A percentile compares a stretch with the other conserved stretches of the same genome.
phyloP scores from a whole-genome alignment of 805 yeast species.

The Zygotorulaspora sp. region DNA sequence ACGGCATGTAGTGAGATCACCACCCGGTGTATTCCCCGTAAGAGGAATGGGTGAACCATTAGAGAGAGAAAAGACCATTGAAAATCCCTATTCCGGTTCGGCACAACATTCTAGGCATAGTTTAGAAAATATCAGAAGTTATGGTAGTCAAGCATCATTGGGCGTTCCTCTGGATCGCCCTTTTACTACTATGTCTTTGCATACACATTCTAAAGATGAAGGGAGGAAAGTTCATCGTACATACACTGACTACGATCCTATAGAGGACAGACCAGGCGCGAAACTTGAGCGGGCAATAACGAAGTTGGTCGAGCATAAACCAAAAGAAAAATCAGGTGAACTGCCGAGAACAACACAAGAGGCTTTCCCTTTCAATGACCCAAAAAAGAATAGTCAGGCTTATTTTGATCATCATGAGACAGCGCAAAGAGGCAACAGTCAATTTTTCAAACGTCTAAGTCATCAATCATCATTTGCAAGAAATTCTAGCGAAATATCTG shows the following conservation, averaged over 20 bases:
- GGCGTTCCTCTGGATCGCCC: conserved; percentile 2
- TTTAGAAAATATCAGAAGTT: background rate
- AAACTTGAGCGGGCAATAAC: conserved; percentile 34
- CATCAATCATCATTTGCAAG: conserved; percentile 17
- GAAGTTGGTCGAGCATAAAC: conserved; percentile 14
- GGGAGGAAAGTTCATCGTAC: background rate
- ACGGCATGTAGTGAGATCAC: conserved; percentile 42
- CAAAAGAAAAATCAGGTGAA: conserved; percentile 5
- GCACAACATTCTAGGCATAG: background rate
- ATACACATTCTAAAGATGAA: background rate
- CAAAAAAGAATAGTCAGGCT: conserved; percentile 1
- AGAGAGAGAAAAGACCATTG: conserved; percentile 53
- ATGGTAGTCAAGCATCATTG: background rate
- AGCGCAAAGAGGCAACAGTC: background rate
- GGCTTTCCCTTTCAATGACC: conserved; percentile 18
- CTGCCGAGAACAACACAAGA: conserved; percentile 30
- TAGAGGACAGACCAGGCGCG: conserved; percentile 36
- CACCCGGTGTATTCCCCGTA: conserved; percentile 77
- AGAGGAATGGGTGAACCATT: conserved; percentile 70
- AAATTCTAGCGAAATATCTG: conserved; percentile 26
- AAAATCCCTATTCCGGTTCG: conserved; percentile 32
- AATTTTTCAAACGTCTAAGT: conserved; percentile 20
- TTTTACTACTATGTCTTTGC: background rate
- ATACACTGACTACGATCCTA: conserved; percentile 26
- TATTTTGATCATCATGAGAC: conserved; percentile 2